These are phyloP conservation scores for Aspergillus sp. DNA, from an alignment of 2,329 filamentous ascomycete genomes.

Conservation along the genomic window DNA sequence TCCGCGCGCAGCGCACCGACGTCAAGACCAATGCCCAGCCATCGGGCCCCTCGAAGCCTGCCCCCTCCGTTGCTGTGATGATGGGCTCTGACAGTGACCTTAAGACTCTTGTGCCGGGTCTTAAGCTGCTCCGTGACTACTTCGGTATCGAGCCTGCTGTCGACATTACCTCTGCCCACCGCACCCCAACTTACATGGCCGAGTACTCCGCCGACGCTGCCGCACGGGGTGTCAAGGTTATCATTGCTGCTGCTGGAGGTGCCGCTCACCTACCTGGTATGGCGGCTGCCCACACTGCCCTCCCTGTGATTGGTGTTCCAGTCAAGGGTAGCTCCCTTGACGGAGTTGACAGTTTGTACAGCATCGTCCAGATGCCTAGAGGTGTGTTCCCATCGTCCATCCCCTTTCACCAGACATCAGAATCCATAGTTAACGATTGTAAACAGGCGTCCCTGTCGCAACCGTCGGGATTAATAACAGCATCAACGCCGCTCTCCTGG, in stretches of 20 bases:
- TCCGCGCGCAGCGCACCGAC: conserved; percentile 53
- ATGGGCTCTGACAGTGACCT: conserved; percentile 46
- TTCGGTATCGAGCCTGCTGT: conserved; percentile 40
- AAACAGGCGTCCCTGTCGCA: conserved; percentile 61
- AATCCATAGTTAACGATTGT: conserved; percentile 2
- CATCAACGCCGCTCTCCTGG: conserved; percentile 68
- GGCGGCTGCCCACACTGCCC: conserved; percentile 61
- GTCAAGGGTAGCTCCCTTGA: conserved; percentile 68
- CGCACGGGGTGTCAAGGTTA: conserved; percentile 60
- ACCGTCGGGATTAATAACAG: conserved; percentile 76
- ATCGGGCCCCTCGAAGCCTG: conserved; percentile 26
- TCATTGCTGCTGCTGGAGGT: conserved; percentile 70
- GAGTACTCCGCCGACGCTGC: conserved; percentile 59
- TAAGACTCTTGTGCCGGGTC: conserved; percentile 38
- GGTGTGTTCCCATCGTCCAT: conserved; percentile 33
- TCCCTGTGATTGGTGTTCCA: conserved; percentile 72
- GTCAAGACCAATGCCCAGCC: conserved; percentile 26
- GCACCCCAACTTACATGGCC: conserved; percentile 65
- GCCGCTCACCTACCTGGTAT: conserved; percentile 71
- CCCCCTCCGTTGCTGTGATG: conserved; percentile 38
- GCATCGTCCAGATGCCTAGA: conserved; percentile 69
- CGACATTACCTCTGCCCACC: conserved; percentile 51
- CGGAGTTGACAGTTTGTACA: conserved; percentile 63
- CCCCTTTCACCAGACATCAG: not conserved
- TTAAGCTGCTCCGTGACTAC: conserved; percentile 37